Base-by-base conservation (phyloP, 805 yeast genomes). In the Phaffomyces antillensis region DNA sequence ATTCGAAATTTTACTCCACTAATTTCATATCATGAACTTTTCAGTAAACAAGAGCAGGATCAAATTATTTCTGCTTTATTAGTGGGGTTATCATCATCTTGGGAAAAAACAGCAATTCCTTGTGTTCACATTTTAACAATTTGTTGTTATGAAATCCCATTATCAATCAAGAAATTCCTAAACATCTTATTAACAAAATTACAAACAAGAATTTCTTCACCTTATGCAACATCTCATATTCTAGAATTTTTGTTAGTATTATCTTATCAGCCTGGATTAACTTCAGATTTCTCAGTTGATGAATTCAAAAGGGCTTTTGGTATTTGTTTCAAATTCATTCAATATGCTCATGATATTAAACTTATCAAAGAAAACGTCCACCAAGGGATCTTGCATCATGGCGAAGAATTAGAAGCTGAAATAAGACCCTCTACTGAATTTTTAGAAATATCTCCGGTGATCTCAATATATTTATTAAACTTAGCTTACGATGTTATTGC, bases 221-320 rank as follows among this genome's bases (percentile, higher is more conserved):
- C 81, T 0, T 77, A 76, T 52, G 80, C 91, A 3, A 73, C 83
- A 48, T 76, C 86, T 6, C 89, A 84, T 49, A 81, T 85, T 30
- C 63, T 89, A 47, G 96, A 88, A 56, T 84, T 89, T 52, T 65
- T 88, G 44, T 61, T 80, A 49, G 75, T 87, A 1, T 63, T 89
- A 35, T 73, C 86, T 0, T 73, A 82, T 44, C 71, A 83, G 36
- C 89, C 91, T 0, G 62, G 76, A 2, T 62, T 87, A 46, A 79
- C 86, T 1, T 73, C 86, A 1, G 82, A 82, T 54, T 83, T 87
- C 58, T 83, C 86, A 4, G 71, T 73, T 17, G 93, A 85, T 41
- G 96, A 88, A 53, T 83, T 73, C 59, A 83, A 81, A 54, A 70
- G 89, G 39, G 86, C 87, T 3, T 86, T 88, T 66, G 96, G 86